Evolutionary conservation across 345 rosid genomes (phyloP), one percentile per base, ranked within the genome.

Genomic region (Crucihimalaya himalaica): DNA sequence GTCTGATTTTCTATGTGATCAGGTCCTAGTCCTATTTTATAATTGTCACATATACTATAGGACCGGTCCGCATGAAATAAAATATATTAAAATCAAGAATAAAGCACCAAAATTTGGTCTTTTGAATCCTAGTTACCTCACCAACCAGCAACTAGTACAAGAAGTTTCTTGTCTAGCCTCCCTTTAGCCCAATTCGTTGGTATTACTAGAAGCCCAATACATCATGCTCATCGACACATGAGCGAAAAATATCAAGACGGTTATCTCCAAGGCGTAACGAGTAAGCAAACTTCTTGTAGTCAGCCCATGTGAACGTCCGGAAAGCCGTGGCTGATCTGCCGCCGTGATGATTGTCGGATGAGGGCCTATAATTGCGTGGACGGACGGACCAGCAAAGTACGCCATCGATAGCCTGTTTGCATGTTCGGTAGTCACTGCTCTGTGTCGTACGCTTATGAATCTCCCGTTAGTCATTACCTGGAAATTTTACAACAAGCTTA

Each of bases 221-320:
- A 72, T 62, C 52, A 3, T 72, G 43, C 0, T 68, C 81, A 37
- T 76, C 53, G 12, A n/a, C 42, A 58, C 64, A 27, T 6, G 66
- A 79, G 66, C 63, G 83, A 74, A 89, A 91, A 31, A 84, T 81
- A 21, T 82, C 69, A 8, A 91, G 90, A 6, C 98, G 92, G 59
- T 63, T 77, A 29, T 85, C 97, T 42, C 87, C 91, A 2, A 93
- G 92, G 13, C 87, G 78, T 1, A 84, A 81, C 10, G 96, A 81
- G 69, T 81, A 88, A 0, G 78, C 70, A 18, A 87, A 60, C 10
- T 73, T 83, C 81, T 93, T 93, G 85, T 83, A 91, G 3, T 91
- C 96, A 0, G 73, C 85, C 97, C 97, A 93, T 14, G 98, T 89
- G 81, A 91, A 93, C 4, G 96, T 83, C 82, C 81, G 74, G 68